phyloP scores from a whole-genome alignment of 2,329 filamentous ascomycete species.

The Geosmithia putterillii region DNA sequence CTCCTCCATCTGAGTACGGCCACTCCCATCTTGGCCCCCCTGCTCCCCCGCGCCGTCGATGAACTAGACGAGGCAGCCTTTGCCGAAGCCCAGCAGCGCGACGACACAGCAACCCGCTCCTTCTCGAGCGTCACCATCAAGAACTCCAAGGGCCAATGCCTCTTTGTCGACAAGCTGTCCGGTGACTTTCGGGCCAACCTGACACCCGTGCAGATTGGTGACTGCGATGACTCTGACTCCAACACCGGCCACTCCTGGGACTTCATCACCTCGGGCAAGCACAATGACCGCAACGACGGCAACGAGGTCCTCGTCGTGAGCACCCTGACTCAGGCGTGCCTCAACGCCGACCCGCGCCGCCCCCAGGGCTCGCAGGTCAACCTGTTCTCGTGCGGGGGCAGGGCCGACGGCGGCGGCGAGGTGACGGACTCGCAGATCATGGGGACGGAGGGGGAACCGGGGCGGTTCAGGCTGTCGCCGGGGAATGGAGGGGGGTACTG shows the following conservation, averaged over 20 bases:
- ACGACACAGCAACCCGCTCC: constrained; percentile 28
- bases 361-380: constrained; percentile 37
- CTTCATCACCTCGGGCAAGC: constrained; percentile 34
- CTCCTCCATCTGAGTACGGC: neutral
- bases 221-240: constrained; percentile 18
- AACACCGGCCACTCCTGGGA: constrained; percentile 29
- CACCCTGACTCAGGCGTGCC: constrained; percentile 43
- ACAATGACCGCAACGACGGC: constrained; percentile 30
- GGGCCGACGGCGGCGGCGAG: constrained; percentile 38
- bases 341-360: constrained; percentile 44
- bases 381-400: constrained; percentile 46
- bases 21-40: neutral
- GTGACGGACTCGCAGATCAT: constrained; percentile 42
- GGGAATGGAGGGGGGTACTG: constrained; percentile 32
- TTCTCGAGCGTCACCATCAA: constrained; percentile 31
- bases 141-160: constrained; percentile 29
- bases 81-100: constrained; percentile 30
- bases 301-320: constrained; percentile 42
- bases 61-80: constrained; percentile 28
- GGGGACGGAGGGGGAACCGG: constrained; percentile 26
- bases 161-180: constrained; percentile 32
- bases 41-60: constrained; percentile 20
- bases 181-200: constrained; percentile 36
- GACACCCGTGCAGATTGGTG: constrained; percentile 26
- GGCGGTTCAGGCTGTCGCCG: constrained; percentile 30